These are phyloP conservation scores for Neospermospora avenae DNA, from an alignment of 2,329 filamentous ascomycete species.

Conservation along the genomic window DNA sequence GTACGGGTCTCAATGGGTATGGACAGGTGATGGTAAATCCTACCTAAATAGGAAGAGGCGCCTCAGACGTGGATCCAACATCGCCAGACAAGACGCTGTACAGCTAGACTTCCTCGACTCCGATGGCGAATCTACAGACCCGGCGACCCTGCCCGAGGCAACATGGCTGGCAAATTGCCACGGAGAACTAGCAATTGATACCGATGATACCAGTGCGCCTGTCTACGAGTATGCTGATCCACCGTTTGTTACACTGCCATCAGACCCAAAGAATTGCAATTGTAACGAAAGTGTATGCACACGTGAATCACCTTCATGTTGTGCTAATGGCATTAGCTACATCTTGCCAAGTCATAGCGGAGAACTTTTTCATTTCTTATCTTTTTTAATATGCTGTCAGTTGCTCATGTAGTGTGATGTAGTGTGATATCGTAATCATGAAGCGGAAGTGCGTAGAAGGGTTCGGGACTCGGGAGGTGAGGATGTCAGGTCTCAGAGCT, in stretches of 20 bases:
- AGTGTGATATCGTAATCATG: too few relatives aligned
- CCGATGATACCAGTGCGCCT: not conserved
- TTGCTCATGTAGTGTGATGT: too few relatives aligned
- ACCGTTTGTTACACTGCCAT: not conserved
- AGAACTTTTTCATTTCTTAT: too few relatives aligned
- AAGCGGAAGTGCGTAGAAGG: too few relatives aligned
- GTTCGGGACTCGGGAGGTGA: too few relatives aligned
- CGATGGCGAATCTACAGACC: not conserved
- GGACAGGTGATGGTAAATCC: not conserved
- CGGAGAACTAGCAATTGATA: constrained; percentile 2
- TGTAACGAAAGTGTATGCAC: constrained; percentile 11
- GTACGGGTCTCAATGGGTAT: not conserved
- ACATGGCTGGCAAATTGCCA: not conserved
- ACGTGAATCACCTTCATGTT: constrained; percentile 6
- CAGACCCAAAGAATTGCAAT: constrained; percentile 6
- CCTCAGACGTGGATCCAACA: not conserved
- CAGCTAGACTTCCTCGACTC: not conserved
- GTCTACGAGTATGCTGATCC: not conserved
- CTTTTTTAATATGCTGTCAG: too few relatives aligned
- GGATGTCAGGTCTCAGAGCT: too few relatives aligned
- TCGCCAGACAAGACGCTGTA: not conserved
- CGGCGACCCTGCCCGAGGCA: not conserved
- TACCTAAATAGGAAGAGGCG: not conserved
- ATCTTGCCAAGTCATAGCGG: not conserved
- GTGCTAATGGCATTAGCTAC: constrained; percentile 12